These are phyloP conservation scores for Kurtzmaniella quercitrusa DNA, from an alignment of 1,139 yeast species.

Conservation along the genomic window DNA sequence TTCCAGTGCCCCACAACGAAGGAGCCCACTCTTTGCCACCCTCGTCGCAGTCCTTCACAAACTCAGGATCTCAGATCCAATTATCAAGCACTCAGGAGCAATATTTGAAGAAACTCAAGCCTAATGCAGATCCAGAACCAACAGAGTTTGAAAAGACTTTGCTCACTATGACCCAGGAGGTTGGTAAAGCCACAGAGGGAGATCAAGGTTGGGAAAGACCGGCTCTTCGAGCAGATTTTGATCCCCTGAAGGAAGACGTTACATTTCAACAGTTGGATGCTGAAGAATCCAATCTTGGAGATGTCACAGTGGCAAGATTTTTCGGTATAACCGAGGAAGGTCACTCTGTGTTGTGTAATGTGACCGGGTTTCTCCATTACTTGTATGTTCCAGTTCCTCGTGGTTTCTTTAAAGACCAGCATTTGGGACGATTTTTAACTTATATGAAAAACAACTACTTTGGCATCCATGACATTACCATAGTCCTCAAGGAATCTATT, in stretches of 20 bases:
- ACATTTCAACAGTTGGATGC: slow-evolving; percentile 93
- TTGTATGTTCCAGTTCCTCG: slow-evolving; percentile 89
- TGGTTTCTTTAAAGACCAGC: slow-evolving; percentile 59
- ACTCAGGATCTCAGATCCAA: slow-evolving; percentile 16
- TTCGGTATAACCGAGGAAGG: slow-evolving; percentile 92
- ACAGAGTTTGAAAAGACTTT: slow-evolving; percentile 66
- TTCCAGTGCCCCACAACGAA: background rate
- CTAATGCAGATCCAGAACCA: slow-evolving; percentile 40
- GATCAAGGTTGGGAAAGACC: slow-evolving; percentile 66
- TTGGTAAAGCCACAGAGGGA: slow-evolving; percentile 22
- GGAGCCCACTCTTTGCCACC: slow-evolving; percentile 43
- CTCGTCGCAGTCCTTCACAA: slow-evolving; percentile 28
- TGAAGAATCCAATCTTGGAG: slow-evolving; percentile 66
- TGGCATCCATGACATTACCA: slow-evolving; percentile 60
- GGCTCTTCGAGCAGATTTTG: slow-evolving; percentile 44
- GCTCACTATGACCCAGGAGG: slow-evolving; percentile 49
- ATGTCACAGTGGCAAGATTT: slow-evolving; percentile 67
- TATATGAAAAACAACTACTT: slow-evolving; percentile 49
- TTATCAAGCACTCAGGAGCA: slow-evolving; percentile 28
- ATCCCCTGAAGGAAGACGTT: slow-evolving; percentile 48
- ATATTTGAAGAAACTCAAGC: slow-evolving; percentile 32
- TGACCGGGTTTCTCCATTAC: slow-evolving; percentile 85
- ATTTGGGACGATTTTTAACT: slow-evolving; percentile 41
- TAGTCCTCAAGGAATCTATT: slow-evolving; percentile 72
- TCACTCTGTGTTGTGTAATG: slow-evolving; percentile 82